Base-by-base conservation (phyloP, 805 yeast genomes). In the Suhomyces vadensis region DNA sequence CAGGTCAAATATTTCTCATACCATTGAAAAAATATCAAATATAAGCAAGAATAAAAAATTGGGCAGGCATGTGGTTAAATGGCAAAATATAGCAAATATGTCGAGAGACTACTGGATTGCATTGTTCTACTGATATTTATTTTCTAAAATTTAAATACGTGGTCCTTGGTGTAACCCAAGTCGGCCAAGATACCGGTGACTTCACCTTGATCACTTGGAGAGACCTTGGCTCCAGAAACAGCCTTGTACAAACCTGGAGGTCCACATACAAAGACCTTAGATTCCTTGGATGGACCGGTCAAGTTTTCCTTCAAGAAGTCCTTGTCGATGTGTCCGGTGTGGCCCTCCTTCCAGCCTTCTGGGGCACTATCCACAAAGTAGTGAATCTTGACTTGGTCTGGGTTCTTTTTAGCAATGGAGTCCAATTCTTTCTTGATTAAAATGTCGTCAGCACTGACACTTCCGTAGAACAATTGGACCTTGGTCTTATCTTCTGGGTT, bases 201-300 rank as follows among this genome's bases (percentile, higher is more conserved):
- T 70, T 87, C 96, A 70, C 99, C 99, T 77, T 94, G 99, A 63
- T 91, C 97, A 43, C 83, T 58, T 56, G 96, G 95, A 41, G 94
- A 82, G 37, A 71, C 75, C 79, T 92, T 92, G 56, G 68, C 65
- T 61, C 99, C 99, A 23, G 96, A 87, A 54, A 90, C 60, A 46
- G 96, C 90, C 43, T 85, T 76, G 83, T 87, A 87, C 64, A 94
- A 77, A 33, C 87, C 86, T 60, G 96, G 95, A 48, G 99, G 99
- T 44, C 99, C 99, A 69, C 99, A 94, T 45, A 92, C 86, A 57
- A 87, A 92, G 46, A 91, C 78, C 67, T 83, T 79, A 44, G 59
- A 49, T 46, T 81, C 85, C 39, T 69, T 75, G 16, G 77, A 59
- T 26, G 97, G 84, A 52, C 77, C 74, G 46, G 92, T 82, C 52